Conservation (phyloP, 805 yeast genomes). For the Cyberlindnera suaveolens region DNA sequence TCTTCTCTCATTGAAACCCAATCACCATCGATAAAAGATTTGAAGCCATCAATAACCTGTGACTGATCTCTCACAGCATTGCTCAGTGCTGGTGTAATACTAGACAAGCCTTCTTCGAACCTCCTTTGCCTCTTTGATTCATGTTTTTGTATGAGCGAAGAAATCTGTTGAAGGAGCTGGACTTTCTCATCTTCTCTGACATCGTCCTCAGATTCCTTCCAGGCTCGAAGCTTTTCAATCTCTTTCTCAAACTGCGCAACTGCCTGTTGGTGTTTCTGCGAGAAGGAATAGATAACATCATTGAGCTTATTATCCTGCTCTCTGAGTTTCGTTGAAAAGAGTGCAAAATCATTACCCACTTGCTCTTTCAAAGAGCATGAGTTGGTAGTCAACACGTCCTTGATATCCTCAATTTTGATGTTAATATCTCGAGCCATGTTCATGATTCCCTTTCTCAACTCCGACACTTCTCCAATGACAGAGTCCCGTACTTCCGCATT, state of each 20-base stretch:
- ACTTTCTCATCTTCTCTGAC: background rate
- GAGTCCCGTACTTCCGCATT: conserved; percentile 12
- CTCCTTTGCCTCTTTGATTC: conserved; percentile 5
- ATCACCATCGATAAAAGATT: background rate
- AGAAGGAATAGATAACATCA: background rate
- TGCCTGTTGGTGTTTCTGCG: background rate
- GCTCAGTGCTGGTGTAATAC: conserved; percentile 8
- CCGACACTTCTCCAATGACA: conserved; percentile 5
- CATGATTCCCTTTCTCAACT: background rate
- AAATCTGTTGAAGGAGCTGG: conserved; percentile 9
- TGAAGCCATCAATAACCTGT: background rate
- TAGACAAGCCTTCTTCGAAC: conserved; percentile 1
- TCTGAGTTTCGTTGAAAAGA: background rate
- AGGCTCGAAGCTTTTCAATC: background rate
- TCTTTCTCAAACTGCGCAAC: conserved; percentile 1
- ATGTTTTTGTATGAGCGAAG: conserved; percentile 6
- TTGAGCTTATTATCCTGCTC: background rate
- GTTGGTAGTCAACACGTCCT: background rate
- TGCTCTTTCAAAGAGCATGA: background rate
- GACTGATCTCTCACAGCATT: conserved; percentile 9
- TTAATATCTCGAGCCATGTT: conserved; percentile 1
- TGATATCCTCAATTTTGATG: background rate
- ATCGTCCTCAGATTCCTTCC: background rate
- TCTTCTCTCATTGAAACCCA: background rate
- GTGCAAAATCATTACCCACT: background rate